These are phyloP conservation scores for Sclerospora graminicola DNA, from an alignment of 352 stramenopile species.

Conservation along the genomic window DNA sequence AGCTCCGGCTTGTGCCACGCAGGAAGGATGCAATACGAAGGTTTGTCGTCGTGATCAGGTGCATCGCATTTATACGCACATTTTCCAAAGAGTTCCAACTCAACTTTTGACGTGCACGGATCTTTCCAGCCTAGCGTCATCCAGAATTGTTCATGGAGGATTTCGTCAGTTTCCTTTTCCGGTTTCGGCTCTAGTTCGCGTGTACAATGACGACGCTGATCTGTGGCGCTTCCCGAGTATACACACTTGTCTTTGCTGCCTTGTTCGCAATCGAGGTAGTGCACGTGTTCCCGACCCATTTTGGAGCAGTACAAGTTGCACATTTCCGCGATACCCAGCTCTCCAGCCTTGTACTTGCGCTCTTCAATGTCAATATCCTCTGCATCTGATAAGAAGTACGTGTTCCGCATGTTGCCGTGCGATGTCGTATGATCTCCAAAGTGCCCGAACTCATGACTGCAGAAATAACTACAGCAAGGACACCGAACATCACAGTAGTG, in stretches of 20 bases:
- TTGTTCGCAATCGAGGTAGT: slow-evolving; percentile 63
- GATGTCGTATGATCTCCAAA: slow-evolving; percentile 43
- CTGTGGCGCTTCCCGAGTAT: slow-evolving; percentile 31
- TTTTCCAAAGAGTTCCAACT: slow-evolving; percentile 53
- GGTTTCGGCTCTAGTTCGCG: slow-evolving; percentile 40
- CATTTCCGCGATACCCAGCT: slow-evolving; percentile 65
- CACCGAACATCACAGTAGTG: slow-evolving; percentile 67
- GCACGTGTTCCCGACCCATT: slow-evolving; percentile 64
- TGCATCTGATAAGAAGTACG: slow-evolving; percentile 47
- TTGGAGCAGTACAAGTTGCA: slow-evolving; percentile 76
- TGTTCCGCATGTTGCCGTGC: slow-evolving; percentile 79
- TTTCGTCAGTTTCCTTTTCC: slow-evolving; percentile 42
- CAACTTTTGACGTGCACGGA: slow-evolving; percentile 40
- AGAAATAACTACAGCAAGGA: slow-evolving; percentile 72
- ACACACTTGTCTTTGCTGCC: slow-evolving; percentile 25
- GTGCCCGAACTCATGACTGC: slow-evolving; percentile 49
- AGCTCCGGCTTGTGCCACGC: slow-evolving; percentile 44
- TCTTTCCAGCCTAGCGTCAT: slow-evolving; percentile 67
- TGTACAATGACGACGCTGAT: slow-evolving; percentile 64
- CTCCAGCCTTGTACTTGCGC: slow-evolving; percentile 57
- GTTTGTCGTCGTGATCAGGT: slow-evolving; percentile 42
- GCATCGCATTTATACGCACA: slow-evolving; percentile 67
- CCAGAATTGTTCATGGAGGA: slow-evolving; percentile 72
- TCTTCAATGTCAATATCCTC: slow-evolving; percentile 57
- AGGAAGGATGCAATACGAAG: slow-evolving; percentile 49